Evolutionary conservation across 2,329 filamentous ascomycete species (phyloP).

Genomic region (Xylaria sp.): DNA sequence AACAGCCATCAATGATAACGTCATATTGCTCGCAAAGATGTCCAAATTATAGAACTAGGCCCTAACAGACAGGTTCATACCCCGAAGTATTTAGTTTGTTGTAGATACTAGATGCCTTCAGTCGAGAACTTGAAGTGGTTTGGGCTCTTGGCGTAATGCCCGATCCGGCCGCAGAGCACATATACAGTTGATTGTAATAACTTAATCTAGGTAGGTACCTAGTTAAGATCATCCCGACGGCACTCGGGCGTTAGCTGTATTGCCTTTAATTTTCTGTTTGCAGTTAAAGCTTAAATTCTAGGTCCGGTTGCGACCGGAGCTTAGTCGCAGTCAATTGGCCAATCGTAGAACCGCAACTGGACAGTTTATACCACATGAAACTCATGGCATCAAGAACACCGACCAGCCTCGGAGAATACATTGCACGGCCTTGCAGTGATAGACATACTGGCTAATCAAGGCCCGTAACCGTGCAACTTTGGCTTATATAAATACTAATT

Average conservation of each 20-base stretch:
- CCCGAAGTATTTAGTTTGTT: not conserved
- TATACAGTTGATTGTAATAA: too few species aligned
- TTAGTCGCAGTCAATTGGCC: constrained; percentile 20
- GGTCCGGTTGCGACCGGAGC: constrained; percentile 12
- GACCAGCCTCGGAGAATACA: constrained; percentile 20
- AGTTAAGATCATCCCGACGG: not conserved
- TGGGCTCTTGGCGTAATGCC: not conserved
- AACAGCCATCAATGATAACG: constrained; percentile 41
- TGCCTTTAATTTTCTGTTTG: not conserved
- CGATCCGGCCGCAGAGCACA: too few species aligned
- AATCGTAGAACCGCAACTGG: constrained; percentile 43
- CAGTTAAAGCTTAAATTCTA: not conserved
- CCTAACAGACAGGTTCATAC: not conserved
- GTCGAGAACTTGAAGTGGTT: not conserved
- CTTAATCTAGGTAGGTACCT: not conserved
- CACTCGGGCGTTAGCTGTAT: not conserved
- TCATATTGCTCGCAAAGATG: constrained; percentile 38
- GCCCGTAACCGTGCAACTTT: not conserved
- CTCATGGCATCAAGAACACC: constrained; percentile 1
- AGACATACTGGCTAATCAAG: not conserved
- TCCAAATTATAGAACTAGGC: not conserved
- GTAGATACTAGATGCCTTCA: not conserved
- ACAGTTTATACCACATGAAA: too few species aligned
- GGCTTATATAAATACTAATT: not conserved
- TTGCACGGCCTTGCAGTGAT: not conserved